These are phyloP conservation scores for Saprolegnia diclina DNA, from an alignment of 352 stramenopile species.

Conservation along the genomic window DNA sequence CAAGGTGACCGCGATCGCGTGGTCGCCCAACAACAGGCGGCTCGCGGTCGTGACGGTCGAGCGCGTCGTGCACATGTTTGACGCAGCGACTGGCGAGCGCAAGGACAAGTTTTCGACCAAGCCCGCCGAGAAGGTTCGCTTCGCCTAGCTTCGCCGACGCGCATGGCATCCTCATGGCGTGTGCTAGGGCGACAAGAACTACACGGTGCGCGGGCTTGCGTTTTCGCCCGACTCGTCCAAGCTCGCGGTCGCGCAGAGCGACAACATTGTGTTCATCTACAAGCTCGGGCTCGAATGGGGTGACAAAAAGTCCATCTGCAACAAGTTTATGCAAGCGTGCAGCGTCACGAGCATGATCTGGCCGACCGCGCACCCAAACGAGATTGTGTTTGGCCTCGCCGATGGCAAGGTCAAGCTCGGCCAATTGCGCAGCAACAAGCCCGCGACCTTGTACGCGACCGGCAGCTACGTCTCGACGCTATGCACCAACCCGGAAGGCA, in stretches of 20 bases:
- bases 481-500: slow-evolving; percentile 83
- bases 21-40: slow-evolving; percentile 89
- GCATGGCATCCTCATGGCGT: background rate
- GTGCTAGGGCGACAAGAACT: slow-evolving; percentile 90
- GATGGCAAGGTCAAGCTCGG: slow-evolving; percentile 93
- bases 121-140: slow-evolving; percentile 80
- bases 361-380: slow-evolving; percentile 86
- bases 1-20: slow-evolving; percentile 90
- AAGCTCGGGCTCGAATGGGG: slow-evolving; percentile 91
- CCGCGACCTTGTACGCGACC: slow-evolving; percentile 81
- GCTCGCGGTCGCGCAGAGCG: slow-evolving; percentile 92
- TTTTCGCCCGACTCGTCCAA: slow-evolving; percentile 92
- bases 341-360: slow-evolving; percentile 88
- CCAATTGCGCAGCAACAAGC: slow-evolving; percentile 91
- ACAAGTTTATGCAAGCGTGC: slow-evolving; percentile 87
- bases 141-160: background rate
- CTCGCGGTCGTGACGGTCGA: slow-evolving; percentile 91
- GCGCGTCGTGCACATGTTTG: slow-evolving; percentile 90
- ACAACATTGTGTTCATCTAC: slow-evolving; percentile 97
- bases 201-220: slow-evolving; percentile 85
- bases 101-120: slow-evolving; percentile 96
- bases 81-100: slow-evolving; percentile 86
- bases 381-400: slow-evolving; percentile 91
- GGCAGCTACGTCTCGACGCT: slow-evolving; percentile 80
- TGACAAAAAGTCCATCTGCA: slow-evolving; percentile 96